Evolutionary conservation across 2,329 filamentous ascomycete genomes (phyloP).

Genomic region (Verticillium isaacii): DNA sequence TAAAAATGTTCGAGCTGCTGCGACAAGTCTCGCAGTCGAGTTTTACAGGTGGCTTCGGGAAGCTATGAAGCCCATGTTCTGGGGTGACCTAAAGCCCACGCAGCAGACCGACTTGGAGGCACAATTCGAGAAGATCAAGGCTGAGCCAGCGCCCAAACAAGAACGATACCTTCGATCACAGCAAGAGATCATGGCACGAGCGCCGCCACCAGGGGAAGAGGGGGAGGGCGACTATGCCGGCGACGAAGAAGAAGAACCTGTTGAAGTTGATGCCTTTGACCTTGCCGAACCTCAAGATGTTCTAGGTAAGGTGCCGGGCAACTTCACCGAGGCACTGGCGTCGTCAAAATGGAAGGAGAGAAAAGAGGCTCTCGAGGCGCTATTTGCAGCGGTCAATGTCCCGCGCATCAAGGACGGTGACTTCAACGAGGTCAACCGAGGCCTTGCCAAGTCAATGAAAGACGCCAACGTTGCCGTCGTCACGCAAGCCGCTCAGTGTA

Average conservation of each 20-base stretch:
- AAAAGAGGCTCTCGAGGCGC: conserved; percentile 85
- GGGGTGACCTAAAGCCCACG: conserved; percentile 89
- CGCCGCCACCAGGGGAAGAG: conserved; percentile 54
- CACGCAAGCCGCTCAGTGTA: conserved; percentile 86
- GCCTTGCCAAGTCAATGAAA: conserved; percentile 95
- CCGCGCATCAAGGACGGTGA: conserved; percentile 88
- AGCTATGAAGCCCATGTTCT: conserved; percentile 97
- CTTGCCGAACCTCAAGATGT: conserved; percentile 86
- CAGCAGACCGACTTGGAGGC: conserved; percentile 93
- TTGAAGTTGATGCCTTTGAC: conserved; percentile 75
- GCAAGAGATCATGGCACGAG: conserved; percentile 75
- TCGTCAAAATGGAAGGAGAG: conserved; percentile 98
- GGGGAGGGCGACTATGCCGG: conserved; percentile 57
- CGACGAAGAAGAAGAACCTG: conserved; percentile 56
- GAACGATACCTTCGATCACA: conserved; percentile 84
- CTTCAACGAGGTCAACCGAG: conserved; percentile 78
- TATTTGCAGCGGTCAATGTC: conserved; percentile 73
- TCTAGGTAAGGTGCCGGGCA: conserved; percentile 70
- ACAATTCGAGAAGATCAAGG: conserved; percentile 88
- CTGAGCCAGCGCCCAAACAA: conserved; percentile 82
- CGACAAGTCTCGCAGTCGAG: conserved; percentile 85
- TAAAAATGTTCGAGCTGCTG: conserved; percentile 95
- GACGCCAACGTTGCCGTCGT: conserved; percentile 96
- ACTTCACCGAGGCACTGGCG: conserved; percentile 76
- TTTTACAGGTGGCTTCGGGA: conserved; percentile 96